Evolutionary conservation across 352 stramenopile species (phyloP), one percentile per base, ranked within the genome.

Genomic region (Pythium monospermum): DNA sequence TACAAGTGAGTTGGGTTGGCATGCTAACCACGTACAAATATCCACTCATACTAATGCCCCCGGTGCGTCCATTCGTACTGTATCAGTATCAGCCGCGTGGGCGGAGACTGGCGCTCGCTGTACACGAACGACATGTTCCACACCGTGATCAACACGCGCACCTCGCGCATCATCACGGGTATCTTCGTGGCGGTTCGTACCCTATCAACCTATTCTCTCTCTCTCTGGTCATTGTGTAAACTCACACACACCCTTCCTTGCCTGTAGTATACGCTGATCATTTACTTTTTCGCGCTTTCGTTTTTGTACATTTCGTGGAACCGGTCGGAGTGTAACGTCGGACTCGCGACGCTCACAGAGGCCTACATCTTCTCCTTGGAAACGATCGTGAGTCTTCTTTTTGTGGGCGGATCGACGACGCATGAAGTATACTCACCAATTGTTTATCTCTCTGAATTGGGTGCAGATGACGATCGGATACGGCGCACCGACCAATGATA

Each of bases 391-490:
- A 45, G 71, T 77, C 39, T n/a, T n/a, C n/a, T n/a, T n/a, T n/a
- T n/a, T n/a, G n/a, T n/a, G n/a, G n/a, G n/a, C n/a, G 15, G 7
- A 35, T 41, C 4, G 28, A 7, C 19, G 8, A 31, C 15, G n/a
- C 16, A 13, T 12, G 49, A 15, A 19, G 23, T 25, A 4, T 23
- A 12, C 22, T 27, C 10, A 0, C 26, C n/a, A 43, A 26, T 42
- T 48, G 42, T n/a, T 16, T 27, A 31, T 31, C 53, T 2, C 35
- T 22, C 23, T 10, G 40, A 41, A n/a, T 46, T 38, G 18, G 32
- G 3, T 66, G 21, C 27, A 94, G 83, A 94, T 94, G 83, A 94
- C 83, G 44, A 94, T 94, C 47, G 83, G 83, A 6, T 94, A 94
- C 35, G 81, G 83, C 4, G 83, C 83, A 2, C 83, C 83, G 10